Conservation (phyloP, 2,329 filamentous ascomycete species). For the Fusarium oligoseptatum region DNA sequence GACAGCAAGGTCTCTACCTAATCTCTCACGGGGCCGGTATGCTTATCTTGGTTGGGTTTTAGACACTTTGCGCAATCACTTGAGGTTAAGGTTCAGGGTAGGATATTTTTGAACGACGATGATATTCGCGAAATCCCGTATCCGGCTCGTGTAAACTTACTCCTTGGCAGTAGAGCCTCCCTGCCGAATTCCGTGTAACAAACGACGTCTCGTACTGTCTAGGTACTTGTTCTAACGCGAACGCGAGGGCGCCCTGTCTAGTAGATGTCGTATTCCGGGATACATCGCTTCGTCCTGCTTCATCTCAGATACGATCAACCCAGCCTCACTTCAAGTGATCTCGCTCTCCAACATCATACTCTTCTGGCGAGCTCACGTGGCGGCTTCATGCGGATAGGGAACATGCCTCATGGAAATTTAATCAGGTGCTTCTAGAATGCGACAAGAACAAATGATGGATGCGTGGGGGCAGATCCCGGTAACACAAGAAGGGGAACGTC, state of each 20-base stretch:
- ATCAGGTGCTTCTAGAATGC: too few relatives aligned
- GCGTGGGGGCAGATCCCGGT: too few relatives aligned
- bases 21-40: not conserved
- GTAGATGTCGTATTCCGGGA: not conserved
- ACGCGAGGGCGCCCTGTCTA: not conserved
- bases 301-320: not conserved
- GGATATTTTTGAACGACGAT: not conserved
- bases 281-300: not conserved
- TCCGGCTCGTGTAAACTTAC: not conserved
- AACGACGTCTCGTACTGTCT: not conserved
- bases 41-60: not conserved
- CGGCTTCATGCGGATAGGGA: too few relatives aligned
- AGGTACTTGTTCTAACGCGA: not conserved
- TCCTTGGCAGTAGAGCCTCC: not conserved
- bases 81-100: not conserved
- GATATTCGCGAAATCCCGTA: not conserved
- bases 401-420: too few relatives aligned
- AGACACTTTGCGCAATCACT: not conserved
- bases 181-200: not conserved
- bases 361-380: too few relatives aligned
- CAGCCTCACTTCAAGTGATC: not conserved
- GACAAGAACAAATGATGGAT: too few relatives aligned
- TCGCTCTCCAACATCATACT: not conserved
- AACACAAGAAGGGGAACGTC: not conserved
- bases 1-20: too few relatives aligned